Evolutionary conservation across 2,329 filamentous ascomycete genomes (phyloP).

Genomic region (Nothophoma quercina): DNA sequence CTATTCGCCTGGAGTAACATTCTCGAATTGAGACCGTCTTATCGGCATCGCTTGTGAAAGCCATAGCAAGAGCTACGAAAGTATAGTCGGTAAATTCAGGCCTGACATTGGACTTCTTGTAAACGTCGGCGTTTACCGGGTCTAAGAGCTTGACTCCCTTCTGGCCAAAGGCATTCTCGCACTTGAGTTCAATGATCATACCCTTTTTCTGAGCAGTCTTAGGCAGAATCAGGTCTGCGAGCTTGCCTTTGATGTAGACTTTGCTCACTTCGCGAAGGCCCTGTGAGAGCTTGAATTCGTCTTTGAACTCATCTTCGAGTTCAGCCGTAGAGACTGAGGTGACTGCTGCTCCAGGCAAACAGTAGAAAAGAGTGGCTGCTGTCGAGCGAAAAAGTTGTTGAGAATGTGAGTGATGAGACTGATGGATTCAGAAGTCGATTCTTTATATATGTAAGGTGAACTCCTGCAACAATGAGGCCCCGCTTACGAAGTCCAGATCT

Average conservation of each 20-base stretch:
- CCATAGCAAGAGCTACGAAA: slow-evolving; percentile 11
- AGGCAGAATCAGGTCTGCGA: slow-evolving; percentile 8
- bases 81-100: not conserved
- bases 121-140: not conserved
- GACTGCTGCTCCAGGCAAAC: slow-evolving; percentile 3
- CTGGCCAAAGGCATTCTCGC: not conserved
- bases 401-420: not conserved
- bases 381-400: not conserved
- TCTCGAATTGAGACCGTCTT: too few relatives aligned
- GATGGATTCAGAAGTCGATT: too few relatives aligned
- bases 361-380: slow-evolving; percentile 1
- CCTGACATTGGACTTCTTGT: not conserved
- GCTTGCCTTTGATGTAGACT: not conserved
- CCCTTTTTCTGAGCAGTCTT: not conserved
- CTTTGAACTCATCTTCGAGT: not conserved
- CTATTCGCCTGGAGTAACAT: too few relatives aligned
- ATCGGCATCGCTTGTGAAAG: not conserved
- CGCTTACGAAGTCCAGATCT: too few relatives aligned
- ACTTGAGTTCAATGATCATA: slow-evolving; percentile 11
- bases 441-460: too few relatives aligned
- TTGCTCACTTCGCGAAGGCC: not conserved
- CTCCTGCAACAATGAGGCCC: too few relatives aligned
- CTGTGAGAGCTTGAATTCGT: not conserved
- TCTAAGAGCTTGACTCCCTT: not conserved
- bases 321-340: not conserved